Evolutionary conservation across 345 rosid genomes (phyloP).

Genomic region (Syzygium grande): DNA sequence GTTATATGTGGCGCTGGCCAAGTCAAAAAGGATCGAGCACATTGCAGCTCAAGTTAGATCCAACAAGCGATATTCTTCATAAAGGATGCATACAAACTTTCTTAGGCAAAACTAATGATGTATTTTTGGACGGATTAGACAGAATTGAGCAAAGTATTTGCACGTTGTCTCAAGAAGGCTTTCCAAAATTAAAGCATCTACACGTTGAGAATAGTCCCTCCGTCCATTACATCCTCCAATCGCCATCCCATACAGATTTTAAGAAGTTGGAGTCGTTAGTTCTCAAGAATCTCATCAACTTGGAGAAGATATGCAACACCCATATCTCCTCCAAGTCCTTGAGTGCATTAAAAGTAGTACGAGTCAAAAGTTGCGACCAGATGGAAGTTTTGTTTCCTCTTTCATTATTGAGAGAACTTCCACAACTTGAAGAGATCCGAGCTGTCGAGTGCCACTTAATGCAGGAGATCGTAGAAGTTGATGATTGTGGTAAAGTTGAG

Average conservation of each 20-base stretch:
- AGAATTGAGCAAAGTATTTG: neutral
- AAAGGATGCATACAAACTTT: accelerated
- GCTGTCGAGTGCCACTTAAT: accelerated
- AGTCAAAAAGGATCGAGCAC: accelerated
- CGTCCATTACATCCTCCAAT: accelerated
- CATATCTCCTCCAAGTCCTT: accelerated
- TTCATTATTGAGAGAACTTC: neutral
- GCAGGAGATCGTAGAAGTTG: neutral
- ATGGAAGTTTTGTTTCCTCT: neutral
- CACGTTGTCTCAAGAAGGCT: accelerated
- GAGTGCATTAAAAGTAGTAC: neutral
- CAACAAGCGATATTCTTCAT: accelerated
- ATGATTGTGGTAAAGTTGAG: neutral
- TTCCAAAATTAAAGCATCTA: neutral
- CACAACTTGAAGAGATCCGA: neutral
- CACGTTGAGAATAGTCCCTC: accelerated
- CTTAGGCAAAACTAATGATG: accelerated
- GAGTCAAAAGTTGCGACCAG: accelerated
- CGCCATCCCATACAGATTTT: accelerated
- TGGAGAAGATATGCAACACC: neutral
- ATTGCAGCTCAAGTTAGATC: accelerated
- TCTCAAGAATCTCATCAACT: neutral
- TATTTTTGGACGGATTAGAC: neutral
- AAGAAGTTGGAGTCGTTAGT: accelerated
- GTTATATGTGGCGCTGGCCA: accelerated